phyloP scores from a whole-genome alignment of 2,329 filamentous ascomycete genomes.

The Albophoma yamanashiensis region DNA sequence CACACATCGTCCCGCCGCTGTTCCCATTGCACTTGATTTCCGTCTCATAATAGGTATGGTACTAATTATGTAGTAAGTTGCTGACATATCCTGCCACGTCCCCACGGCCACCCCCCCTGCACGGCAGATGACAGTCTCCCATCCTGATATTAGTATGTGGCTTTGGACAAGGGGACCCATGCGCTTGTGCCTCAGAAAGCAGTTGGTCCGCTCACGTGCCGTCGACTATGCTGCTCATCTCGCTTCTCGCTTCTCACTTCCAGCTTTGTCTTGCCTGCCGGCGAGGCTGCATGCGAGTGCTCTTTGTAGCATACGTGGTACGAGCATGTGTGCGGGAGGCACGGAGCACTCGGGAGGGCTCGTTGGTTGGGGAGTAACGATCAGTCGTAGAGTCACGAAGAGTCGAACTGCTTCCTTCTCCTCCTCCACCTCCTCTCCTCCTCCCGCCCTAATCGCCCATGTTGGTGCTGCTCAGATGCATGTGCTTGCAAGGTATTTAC shows the following conservation, averaged over 20 bases:
- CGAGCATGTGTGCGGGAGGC: too few relatives aligned
- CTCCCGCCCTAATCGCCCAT: not conserved
- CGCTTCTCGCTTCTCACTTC: not conserved
- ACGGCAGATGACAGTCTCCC: not conserved
- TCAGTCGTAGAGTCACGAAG: too few relatives aligned
- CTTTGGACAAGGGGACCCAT: not conserved
- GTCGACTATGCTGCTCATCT: not conserved
- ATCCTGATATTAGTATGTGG: not conserved
- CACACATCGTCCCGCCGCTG: not conserved
- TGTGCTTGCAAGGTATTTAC: not conserved
- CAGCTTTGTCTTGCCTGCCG: not conserved
- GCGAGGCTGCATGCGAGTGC: too few relatives aligned
- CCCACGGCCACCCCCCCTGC: not conserved
- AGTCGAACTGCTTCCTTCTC: too few relatives aligned
- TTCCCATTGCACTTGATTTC: not conserved
- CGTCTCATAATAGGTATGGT: slow-evolving; percentile 1
- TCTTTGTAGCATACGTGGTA: too few relatives aligned
- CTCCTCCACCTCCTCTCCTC: too few relatives aligned
- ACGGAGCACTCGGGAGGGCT: not conserved
- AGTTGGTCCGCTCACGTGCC: not conserved
- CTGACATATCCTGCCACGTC: not conserved
- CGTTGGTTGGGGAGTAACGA: not conserved
- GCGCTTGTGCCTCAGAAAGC: not conserved
- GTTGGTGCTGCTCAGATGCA: not conserved
- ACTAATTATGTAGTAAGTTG: too few relatives aligned